Percentiles rank a stretch among this genome's conserved stretches.
Conservation (phyloP, 208 protist genomes). For the Crithidia sp. region DNA sequence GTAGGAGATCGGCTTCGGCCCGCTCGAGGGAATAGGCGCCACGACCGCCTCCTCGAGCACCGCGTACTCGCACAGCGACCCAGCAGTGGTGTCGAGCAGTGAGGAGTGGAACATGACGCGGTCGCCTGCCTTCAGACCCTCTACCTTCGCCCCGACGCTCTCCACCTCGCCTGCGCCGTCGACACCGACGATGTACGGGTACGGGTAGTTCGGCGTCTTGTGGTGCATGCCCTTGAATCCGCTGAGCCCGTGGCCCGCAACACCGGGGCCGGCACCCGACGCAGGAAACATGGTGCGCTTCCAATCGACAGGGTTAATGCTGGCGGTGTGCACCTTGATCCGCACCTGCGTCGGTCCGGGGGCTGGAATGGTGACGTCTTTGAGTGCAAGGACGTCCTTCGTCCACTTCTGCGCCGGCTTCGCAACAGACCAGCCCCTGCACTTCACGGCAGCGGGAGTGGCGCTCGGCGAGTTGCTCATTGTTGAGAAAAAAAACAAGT, state of each 20-base stretch:
- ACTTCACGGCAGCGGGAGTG: constrained; percentile 2
- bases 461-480: constrained; percentile 1
- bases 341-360: constrained; percentile 47
- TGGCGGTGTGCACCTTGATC: constrained; percentile 50
- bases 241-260: constrained; percentile 12
- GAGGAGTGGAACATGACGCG: constrained; percentile 63
- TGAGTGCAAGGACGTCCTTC: constrained; percentile 18
- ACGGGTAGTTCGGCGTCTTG: constrained; percentile 37
- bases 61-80: constrained; percentile 75
- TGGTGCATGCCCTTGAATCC: constrained; percentile 33
- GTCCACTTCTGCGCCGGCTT: constrained; percentile 26
- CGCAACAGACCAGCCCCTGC: constrained; percentile 29
- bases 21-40: constrained; percentile 40
- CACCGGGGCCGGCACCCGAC: constrained; percentile 10
- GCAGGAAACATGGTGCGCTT: constrained; percentile 42
- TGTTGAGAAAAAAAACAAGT: background rate
- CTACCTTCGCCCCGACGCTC: constrained; percentile 47
- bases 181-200: constrained; percentile 59
- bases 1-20: constrained; percentile 49
- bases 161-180: constrained; percentile 64
- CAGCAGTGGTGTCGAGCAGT: constrained; percentile 31
- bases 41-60: constrained; percentile 51
- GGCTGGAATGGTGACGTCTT: constrained; percentile 36
- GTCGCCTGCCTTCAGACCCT: constrained; percentile 41
- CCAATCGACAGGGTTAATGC: constrained; percentile 54